Base-by-base conservation (phyloP, 2,329 filamentous ascomycete species). In the Aspergillus tanneri region DNA sequence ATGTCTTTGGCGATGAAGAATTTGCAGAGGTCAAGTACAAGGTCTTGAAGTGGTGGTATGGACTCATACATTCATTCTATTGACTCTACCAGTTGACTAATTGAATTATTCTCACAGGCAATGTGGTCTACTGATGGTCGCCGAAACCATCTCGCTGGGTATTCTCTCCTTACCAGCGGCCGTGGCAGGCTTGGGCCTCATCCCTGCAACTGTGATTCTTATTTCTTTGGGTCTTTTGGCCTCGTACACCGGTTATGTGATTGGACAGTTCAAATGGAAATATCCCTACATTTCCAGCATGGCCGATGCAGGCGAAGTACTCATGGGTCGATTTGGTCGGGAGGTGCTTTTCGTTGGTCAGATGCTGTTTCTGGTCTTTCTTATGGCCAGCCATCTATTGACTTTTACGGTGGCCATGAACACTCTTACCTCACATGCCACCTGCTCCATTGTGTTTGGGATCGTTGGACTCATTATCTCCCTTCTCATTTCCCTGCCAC, bases 321-420 rank as follows among this genome's bases (percentile, higher is more conserved):
- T 87, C 43, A 72, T 77, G 53, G 85, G 85, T 12, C 69, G 67
- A 9, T 69, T 80, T 23, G 83, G 81, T 1, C 78, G 81, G 51
- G 81, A 85, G 62, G 51, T 88, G 24, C 72, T 85, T 27, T 82
- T 81, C 14, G 66, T 71, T 49, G 82, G 79, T 53, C 83, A 85
- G 55, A 67, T 77, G 4, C 66, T 87, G 10, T 80, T 86, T 63
- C 71, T 87, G 30, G 69, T 84, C 51, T 85, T 88, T 68, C 78
- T 85, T 52, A 81, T 84, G 64, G 83, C 77, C 25, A 85, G 83
- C 7, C 86, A 88, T 67, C 75, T 85, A 47, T 68, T 87, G 49
- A 85, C 83, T 0, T 86, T 86, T 52, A 77, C 77, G 16, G 83
- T 87, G 56, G 83, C 83, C 60, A 78, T 87, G 64, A 81, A 81